Base-by-base conservation (phyloP, 2,329 filamentous ascomycete genomes). In the Ramichloridium luteum region DNA sequence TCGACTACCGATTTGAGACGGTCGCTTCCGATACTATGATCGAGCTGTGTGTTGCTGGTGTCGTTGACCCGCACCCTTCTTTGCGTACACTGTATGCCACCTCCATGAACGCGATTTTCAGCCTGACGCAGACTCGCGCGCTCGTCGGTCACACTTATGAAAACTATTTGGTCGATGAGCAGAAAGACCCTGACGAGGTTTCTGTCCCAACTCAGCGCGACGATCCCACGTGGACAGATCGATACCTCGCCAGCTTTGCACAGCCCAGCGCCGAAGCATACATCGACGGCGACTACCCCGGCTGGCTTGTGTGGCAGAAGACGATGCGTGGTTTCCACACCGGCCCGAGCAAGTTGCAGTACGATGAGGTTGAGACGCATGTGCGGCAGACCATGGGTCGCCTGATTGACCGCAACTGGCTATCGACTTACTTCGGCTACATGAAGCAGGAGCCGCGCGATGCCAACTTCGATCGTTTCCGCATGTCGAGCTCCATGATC, bases 361-460 rank as follows among this genome's bases (percentile, higher is more conserved):
- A 90, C 48, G 90, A 98, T 48, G 76, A 82, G 10, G 62, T 82
- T 0, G 90, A 98, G 56, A 74, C 61, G 46, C 67, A 67, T 2
- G 74, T 80, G 5, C 77, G 88, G 25, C 69, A 71, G 33, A 80
- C 82, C 49, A 90, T 98, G 49, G 90, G 86, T 28, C 69, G 70
- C 34, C 65, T 85, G 25, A 65, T 98, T 39, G 83, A 81, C 37
- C 76, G 76, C 29, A 72, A 83, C 16, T 98, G 90, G 92, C 77
- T 94, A 45, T 72, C 72, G 26, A 79, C 78, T 30, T 88, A 79
- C 57, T 98, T 98, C 50, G 80, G 77, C 14, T 96, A 88, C 53
- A 71, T 96, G 62, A 96, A 94, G 61, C 90, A 96, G 57, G 88
- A 96, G 55, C 88, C 90, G 2, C 76, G 88, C 27, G 88, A 96